Base-by-base conservation (phyloP, 306 rosid genomes). In the Acacia crassicarpa region DNA sequence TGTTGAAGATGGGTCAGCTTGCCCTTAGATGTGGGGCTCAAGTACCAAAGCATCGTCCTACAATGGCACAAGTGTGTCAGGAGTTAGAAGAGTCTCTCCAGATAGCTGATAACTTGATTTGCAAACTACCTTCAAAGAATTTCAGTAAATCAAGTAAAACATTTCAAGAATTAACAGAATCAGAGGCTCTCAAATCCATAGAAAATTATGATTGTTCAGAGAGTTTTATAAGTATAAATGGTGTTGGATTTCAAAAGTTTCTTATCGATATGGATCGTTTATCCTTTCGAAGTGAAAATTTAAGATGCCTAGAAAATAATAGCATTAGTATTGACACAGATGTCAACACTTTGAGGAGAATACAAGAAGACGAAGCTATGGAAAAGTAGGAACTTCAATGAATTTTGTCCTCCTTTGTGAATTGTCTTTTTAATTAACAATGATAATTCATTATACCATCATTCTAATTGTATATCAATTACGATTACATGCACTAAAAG, bases 1-100 rank as follows among this genome's bases (percentile, higher is more conserved):
- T 92, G 97, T 82, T 89, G 61, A 88, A 90, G 79, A 89, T 92
- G 94, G 98, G 97, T 20, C 81, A 79, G 83, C 90, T 94, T 83
- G 94, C 87, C 33, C 81, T 92, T 25, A 88, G 82, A 82, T 94
- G 98, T 87, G 89, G 88, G 67, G 91, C 84, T 35, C 78, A 83
- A 68, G 80, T 80, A 67, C 97, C 97, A 38, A 91, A 94, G 62
- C 75, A 87, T 30, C 93, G 97, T 6, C 97, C 97, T 14, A 91
- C 94, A 80, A 92, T 94, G 97, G 77, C 86, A 2, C 88, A 83
- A 35, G 97, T 91, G 76, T 88, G 90, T 83, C 89, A 63, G 81
- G 94, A 92, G 70, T 86, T 94, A 23, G 91, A 88, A 74, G 91
- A 82, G 48, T 86, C 94, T 72, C 91, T 92, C 7, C 71, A 62